Base-by-base conservation (phyloP, 2,329 filamentous ascomycete genomes). In the Botrytis porri region DNA sequence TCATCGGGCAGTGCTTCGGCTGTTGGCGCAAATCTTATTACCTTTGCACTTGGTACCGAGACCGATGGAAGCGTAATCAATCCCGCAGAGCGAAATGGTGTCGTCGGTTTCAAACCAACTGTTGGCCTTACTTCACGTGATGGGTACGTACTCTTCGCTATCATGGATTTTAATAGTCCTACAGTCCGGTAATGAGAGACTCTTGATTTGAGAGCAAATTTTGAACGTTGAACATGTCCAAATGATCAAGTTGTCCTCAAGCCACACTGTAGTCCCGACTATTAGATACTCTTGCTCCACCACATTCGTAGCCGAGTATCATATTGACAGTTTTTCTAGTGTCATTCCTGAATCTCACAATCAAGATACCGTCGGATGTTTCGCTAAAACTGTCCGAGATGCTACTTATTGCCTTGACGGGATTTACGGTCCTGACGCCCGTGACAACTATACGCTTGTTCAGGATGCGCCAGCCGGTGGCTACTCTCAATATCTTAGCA, bases 91-190 rank as follows among this genome's bases (percentile, higher is more conserved):
- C 84, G 90, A 7, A 93, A 92, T 78, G 86, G 85, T 2, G 79
- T 94, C 2, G 90, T 94, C 2, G 92, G 92, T 4, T 87, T 94
- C 80, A 94, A 94, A 82, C 91, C 92, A 1, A 94, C 91, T 1
- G 90, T 94, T 9, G 92, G 92, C 0, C 81, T 93, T 69, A 93
- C 90, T 0, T 93, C 91, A 14, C 84, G 90, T 25, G 84, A 82
- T 32, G 88, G 84, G 79, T 79, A 71, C 67, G 76, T 73, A 59
- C 63, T 61, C 74, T 16, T 18, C 18, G 18, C n/a, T 43, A 43
- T 63, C 61, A 32, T 1, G 10, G n/a, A 45, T 18, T 6, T n/a
- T 29, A 14, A 20, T 32, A 29, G n/a, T 64, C 12, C 18, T 32
- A 20, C 61, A 89, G 3, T 81, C 83, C 45, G 87, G 90, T 77